Conservation (phyloP, 75 land plant genomes). For the Adiantum capillusveneris region DNA sequence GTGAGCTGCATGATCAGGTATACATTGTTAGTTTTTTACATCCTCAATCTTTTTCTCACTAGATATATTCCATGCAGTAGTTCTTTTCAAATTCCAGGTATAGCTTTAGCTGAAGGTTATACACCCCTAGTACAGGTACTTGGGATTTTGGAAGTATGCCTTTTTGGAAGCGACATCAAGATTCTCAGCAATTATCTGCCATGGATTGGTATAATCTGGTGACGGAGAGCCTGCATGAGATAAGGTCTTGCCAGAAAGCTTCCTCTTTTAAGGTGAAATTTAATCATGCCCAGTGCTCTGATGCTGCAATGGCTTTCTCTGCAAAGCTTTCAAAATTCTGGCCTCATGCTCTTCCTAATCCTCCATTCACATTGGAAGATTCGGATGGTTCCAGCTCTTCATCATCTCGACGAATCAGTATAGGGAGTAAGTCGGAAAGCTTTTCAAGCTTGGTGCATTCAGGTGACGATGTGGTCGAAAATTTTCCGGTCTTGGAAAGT, state of each 20-base stretch:
- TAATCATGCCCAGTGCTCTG: constrained; percentile 6
- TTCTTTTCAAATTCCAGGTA: too few relatives aligned
- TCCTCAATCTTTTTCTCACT: too few relatives aligned
- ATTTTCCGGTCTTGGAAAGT: not conserved
- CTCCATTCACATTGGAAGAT: not conserved
- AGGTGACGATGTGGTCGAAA: too few relatives aligned
- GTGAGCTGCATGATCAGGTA: too few relatives aligned
- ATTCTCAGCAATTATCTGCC: not conserved
- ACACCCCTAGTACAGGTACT: too few relatives aligned
- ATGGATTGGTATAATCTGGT: constrained; percentile 1
- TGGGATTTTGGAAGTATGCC: too few relatives aligned
- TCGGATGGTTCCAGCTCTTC: not conserved
- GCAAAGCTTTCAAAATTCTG: constrained; percentile 15
- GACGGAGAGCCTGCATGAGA: not conserved
- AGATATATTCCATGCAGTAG: too few relatives aligned
- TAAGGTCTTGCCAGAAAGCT: not conserved
- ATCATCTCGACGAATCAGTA: not conserved
- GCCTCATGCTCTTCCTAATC: not conserved
- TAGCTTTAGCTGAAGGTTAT: too few relatives aligned
- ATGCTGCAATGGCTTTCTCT: constrained; percentile 1
- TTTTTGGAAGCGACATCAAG: not conserved
- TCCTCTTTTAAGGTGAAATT: not conserved
- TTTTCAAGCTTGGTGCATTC: not conserved
- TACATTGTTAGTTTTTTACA: too few relatives aligned
- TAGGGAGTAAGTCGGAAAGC: not conserved